Evolutionary conservation across 176 grass and related monocot species (phyloP).

Genomic region (Cenchrus purpureus): DNA sequence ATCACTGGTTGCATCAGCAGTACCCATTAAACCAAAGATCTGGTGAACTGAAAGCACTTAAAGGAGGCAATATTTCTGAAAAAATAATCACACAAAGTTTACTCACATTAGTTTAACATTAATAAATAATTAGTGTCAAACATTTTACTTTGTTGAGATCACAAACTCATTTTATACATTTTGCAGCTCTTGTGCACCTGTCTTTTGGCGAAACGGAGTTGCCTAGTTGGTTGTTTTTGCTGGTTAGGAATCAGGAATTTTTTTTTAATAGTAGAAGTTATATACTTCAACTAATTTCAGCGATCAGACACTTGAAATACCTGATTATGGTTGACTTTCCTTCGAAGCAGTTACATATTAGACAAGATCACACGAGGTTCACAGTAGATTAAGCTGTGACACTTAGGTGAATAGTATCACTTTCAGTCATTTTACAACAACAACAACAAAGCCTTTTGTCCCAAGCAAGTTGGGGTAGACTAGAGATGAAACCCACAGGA

Average conservation of each 20-base stretch:
- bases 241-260: background rate
- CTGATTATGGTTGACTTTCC: slow-evolving; percentile 1
- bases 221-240: background rate
- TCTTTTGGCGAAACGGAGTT: slow-evolving; percentile 1
- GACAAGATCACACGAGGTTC: background rate
- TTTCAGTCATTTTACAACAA: background rate
- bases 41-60: background rate
- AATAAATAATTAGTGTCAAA: background rate
- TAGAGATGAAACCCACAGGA: no score
- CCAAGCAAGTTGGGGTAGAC: no score
- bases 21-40: slow-evolving; percentile 23
- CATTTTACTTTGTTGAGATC: background rate
- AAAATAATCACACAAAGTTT: background rate
- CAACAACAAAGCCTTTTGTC: no score
- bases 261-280: background rate
- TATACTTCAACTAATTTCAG: background rate
- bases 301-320: background rate
- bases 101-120: background rate
- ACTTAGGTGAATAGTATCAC: background rate
- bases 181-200: background rate
- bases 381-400: background rate
- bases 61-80: background rate
- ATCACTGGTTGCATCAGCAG: slow-evolving; percentile 5
- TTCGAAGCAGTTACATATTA: background rate
- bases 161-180: background rate